Base-by-base conservation (phyloP, 2,329 filamentous ascomycete species). In the Pseudopithomyces maydicus region DNA sequence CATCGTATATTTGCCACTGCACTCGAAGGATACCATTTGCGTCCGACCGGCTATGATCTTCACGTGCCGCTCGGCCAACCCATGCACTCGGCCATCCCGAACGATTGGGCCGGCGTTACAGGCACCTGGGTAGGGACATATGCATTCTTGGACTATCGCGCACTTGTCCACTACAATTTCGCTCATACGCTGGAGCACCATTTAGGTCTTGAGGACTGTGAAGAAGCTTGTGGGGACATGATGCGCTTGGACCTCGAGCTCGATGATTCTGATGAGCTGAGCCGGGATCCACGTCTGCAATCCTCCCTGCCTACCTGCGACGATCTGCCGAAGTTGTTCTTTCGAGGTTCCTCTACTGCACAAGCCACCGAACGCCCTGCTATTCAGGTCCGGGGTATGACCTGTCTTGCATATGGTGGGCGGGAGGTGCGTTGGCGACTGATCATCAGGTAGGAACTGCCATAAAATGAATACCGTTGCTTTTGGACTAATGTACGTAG, bases 61-160 rank as follows among this genome's bases (percentile, higher is more conserved):
- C 61, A 59, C 47, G 33, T 68, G 15, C 61, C 62, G 5, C 19
- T 52, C 44, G 29, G 42, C 19, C 19, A 65, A 11, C 51, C 63
- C 4, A 8, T 32, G 3, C 29, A 57, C 42, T 33, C 58, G 2
- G 19, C 50, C 6, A 15, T 35, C 11, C 39, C 49, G 4, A 53
- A 59, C 7, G 67, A 69, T 41, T 69, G 67, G 67, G 67, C 67
- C 17, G 65, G 65, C 20, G 50, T 68, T 6, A 62, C 56, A 7
- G 49, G 60, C 14, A 42, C 42, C 1, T 69, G 64, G 64, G 17
- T 62, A 7, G 67, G 67, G 11, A 69, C 64, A 4, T 69, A 68
- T 44, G 64, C 62, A 3, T 68, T 68, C 41, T 49, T 69, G 7
- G 64, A 67, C 43, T 68, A 65, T 20, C 52, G 62, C 29, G 61